A percentile compares a stretch with the other conserved stretches of the same genome.
These are phyloP conservation scores for Coemansia sp. DNA, from an alignment of 192 early-diverging fungal species.

Conservation along the genomic window DNA sequence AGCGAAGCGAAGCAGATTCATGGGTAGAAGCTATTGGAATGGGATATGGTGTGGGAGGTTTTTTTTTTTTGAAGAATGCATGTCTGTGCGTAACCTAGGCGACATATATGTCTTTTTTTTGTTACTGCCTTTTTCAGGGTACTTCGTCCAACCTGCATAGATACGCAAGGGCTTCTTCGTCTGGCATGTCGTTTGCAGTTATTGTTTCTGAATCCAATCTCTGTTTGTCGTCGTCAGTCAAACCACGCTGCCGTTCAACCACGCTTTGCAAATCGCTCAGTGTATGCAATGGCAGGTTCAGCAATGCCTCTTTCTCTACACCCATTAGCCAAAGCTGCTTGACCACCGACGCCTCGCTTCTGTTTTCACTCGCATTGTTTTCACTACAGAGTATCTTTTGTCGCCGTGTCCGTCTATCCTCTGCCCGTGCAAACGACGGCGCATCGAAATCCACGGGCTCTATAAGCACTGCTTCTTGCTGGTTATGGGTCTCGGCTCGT, in stretches of 20 bases:
- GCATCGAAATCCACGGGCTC: neutral
- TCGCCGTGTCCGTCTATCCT: slow-evolving; percentile 12
- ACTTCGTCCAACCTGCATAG: too few relatives aligned
- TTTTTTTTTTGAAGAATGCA: too few relatives aligned
- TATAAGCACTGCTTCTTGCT: neutral
- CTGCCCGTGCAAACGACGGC: slow-evolving; percentile 26
- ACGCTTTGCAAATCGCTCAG: slow-evolving; percentile 9
- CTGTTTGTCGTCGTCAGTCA: neutral
- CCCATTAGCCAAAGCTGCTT: slow-evolving; percentile 12
- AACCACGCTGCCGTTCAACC: neutral
- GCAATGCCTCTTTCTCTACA: slow-evolving; percentile 20
- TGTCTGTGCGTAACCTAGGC: too few relatives aligned
- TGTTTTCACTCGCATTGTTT: too few relatives aligned
- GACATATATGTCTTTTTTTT: too few relatives aligned
- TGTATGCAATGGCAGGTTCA: slow-evolving; percentile 30
- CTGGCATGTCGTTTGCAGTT: too few relatives aligned
- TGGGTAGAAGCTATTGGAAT: too few relatives aligned
- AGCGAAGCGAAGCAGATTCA: too few relatives aligned
- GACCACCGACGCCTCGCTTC: slow-evolving; percentile 12
- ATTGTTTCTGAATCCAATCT: neutral
- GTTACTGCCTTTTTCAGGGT: too few relatives aligned
- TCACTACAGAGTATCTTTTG: slow-evolving; percentile 2
- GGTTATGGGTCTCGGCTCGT: too few relatives aligned
- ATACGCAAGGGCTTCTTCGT: too few relatives aligned
- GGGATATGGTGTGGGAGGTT: too few relatives aligned